Conservation (phyloP, 106 monocot species). For the Narthecium ossifragum region DNA sequence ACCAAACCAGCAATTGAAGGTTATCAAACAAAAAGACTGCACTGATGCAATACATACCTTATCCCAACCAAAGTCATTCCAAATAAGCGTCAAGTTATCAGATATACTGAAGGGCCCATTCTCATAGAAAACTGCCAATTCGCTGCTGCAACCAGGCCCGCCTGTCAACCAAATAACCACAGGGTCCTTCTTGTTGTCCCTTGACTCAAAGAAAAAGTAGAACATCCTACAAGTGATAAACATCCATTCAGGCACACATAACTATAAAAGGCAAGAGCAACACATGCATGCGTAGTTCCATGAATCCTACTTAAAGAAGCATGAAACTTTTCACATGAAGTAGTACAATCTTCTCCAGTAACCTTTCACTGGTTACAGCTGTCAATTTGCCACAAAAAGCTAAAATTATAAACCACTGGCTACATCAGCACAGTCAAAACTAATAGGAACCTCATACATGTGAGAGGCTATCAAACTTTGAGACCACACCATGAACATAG, state of each 20-base stretch:
- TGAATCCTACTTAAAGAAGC: background rate
- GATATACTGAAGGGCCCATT: slow-evolving; percentile 65
- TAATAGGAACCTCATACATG: too few relatives aligned
- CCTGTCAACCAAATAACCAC: slow-evolving; percentile 93
- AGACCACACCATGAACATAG: too few relatives aligned
- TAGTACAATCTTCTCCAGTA: too few relatives aligned
- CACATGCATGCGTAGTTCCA: background rate
- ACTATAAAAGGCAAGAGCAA: background rate
- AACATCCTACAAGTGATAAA: slow-evolving; percentile 46
- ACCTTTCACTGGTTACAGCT: too few relatives aligned
- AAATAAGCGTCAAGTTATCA: slow-evolving; percentile 50
- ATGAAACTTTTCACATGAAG: background rate
- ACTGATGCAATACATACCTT: slow-evolving; percentile 29
- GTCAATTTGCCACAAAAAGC: background rate
- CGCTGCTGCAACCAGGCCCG: slow-evolving; percentile 83
- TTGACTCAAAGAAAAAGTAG: slow-evolving; percentile 76
- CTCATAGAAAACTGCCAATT: slow-evolving; percentile 76
- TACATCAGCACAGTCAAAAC: too few relatives aligned
- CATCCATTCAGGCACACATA: background rate
- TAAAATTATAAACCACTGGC: background rate
- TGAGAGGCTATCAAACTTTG: too few relatives aligned
- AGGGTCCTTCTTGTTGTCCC: slow-evolving; percentile 60
- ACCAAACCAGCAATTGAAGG: too few relatives aligned
- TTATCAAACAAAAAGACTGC: background rate
- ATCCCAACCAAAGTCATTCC: slow-evolving; percentile 88